Evolutionary conservation across 2,329 filamentous ascomycete genomes (phyloP), one percentile per base, ranked within the genome.

Genomic region (Colletotrichum euphorbiae): DNA sequence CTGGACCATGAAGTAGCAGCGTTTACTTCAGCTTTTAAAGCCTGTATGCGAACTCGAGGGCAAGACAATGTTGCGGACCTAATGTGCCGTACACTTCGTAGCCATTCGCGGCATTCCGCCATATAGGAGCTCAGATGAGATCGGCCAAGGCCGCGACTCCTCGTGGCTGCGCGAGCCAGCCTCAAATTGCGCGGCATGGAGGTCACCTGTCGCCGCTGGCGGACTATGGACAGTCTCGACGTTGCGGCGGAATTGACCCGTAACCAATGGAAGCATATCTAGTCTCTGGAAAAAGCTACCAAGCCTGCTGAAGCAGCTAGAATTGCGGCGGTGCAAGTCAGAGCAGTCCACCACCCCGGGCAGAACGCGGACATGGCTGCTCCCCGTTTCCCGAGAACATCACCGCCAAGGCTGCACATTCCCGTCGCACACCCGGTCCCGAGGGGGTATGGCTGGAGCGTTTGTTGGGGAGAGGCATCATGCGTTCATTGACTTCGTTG

Each of bases 291-390:
- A 12, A 43, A 40, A 6, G n/a, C 38, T 33, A 28, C 24, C 36
- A 8, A 57, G 21, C 19, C 40, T 28, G 15, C 40, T 45, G 59
- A 60, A 64, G 31, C 40, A 62, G 5, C 48, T 33, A 21, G 42
- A 45, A 52, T 51, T 65, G 65, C 65, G 65, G 54, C 66, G 40
- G 60, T 65, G 65, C 54, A 50, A n/a, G 33, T 24, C 21, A 50
- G 40, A 36, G 46, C 42, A 51, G 45, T 31, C 38, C 54, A n/a
- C 43, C 33, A 13, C 17, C 50, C 50, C 17, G 54, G 40, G 24
- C 62, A 36, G 61, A 51, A 40, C 24, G 33, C 66, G 55, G 61
- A 60, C 66, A 66, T 69, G 66, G 66, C 56, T 59, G 33, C 56
- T 59, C 61, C 65, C 65, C 65, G 65, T 66, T 17, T 55, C 21